Evolutionary conservation across 2,329 filamentous ascomycete genomes (phyloP).

Genomic region (Apiospora pterosperma): DNA sequence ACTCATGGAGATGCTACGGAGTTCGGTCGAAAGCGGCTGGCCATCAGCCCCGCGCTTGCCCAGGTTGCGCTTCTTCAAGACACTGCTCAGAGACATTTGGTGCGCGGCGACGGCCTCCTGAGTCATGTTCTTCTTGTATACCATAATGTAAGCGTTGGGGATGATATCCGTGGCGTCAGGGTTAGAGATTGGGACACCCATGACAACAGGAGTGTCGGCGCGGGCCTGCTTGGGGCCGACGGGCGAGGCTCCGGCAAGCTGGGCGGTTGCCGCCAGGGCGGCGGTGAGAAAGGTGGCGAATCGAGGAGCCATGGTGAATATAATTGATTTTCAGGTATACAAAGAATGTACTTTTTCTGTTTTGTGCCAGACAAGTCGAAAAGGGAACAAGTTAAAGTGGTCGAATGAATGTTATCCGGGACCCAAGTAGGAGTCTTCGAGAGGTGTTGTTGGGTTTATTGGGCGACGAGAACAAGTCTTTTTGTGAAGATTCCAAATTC

Average conservation of each 20-base stretch:
- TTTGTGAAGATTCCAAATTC: not conserved
- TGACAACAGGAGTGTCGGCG: constrained; percentile 20
- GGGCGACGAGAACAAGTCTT: not conserved
- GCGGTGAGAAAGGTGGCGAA: constrained; percentile 13
- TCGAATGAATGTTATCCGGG: not conserved
- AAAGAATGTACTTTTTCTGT: constrained; percentile 8
- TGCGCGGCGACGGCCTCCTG: constrained; percentile 47
- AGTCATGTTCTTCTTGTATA: constrained; percentile 54
- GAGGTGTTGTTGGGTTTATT: not conserved
- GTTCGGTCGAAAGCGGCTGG: constrained; percentile 42
- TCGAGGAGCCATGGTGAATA: constrained; percentile 24
- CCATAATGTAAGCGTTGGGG: constrained; percentile 59
- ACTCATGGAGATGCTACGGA: constrained; percentile 44
- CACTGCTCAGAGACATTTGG: constrained; percentile 42
- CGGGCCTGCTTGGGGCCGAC: constrained; percentile 9
- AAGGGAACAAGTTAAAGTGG: not conserved
- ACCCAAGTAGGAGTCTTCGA: not conserved
- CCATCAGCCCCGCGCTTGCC: constrained; percentile 47
- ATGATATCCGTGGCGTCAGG: constrained; percentile 45
- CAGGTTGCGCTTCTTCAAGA: constrained; percentile 55
- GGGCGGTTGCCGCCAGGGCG: constrained; percentile 20
- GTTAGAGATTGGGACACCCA: constrained; percentile 47
- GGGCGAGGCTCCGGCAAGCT: constrained; percentile 24
- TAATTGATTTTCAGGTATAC: not conserved
- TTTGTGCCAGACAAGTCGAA: constrained; percentile 23